Evolutionary conservation across 2,329 filamentous ascomycete genomes (phyloP).

Genomic region (Coniosporium tulheliwenetii): DNA sequence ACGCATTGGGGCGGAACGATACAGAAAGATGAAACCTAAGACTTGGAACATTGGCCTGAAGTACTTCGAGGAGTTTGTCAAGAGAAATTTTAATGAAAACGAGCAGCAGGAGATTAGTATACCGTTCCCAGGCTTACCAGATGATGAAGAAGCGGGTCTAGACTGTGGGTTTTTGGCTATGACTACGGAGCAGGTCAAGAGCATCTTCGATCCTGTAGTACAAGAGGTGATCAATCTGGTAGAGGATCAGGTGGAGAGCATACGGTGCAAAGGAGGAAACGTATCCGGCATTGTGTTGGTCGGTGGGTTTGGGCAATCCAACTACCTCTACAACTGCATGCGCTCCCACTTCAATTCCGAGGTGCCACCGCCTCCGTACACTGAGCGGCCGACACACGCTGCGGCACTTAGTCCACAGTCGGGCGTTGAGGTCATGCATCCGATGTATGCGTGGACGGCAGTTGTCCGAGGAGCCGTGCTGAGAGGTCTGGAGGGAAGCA

Average conservation of each 20-base stretch:
- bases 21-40: conserved; percentile 65
- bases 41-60: conserved; percentile 58
- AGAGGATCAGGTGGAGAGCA: conserved; percentile 27
- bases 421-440: conserved; percentile 64
- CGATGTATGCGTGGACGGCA: conserved; percentile 66
- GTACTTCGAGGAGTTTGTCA: conserved; percentile 76
- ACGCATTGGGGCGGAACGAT: conserved; percentile 50
- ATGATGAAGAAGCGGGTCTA: conserved; percentile 59
- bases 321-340: conserved; percentile 56
- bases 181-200: conserved; percentile 51
- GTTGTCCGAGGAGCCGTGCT: conserved; percentile 65
- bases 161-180: conserved; percentile 66
- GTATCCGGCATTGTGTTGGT: conserved; percentile 60
- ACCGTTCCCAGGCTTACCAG: conserved; percentile 59
- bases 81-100: conserved; percentile 68
- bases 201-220: conserved; percentile 52
- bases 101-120: conserved; percentile 65
- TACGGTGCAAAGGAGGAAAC: conserved; percentile 20
- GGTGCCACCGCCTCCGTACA: conserved; percentile 39
- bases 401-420: conserved; percentile 30
- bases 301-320: conserved; percentile 52
- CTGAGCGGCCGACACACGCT: conserved; percentile 53
- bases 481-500: conserved; percentile 59
- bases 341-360: conserved; percentile 48
- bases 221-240: conserved; percentile 31